These are phyloP conservation scores for Coemansia sp. DNA, from an alignment of 192 early-diverging fungal species.

Conservation along the genomic window DNA sequence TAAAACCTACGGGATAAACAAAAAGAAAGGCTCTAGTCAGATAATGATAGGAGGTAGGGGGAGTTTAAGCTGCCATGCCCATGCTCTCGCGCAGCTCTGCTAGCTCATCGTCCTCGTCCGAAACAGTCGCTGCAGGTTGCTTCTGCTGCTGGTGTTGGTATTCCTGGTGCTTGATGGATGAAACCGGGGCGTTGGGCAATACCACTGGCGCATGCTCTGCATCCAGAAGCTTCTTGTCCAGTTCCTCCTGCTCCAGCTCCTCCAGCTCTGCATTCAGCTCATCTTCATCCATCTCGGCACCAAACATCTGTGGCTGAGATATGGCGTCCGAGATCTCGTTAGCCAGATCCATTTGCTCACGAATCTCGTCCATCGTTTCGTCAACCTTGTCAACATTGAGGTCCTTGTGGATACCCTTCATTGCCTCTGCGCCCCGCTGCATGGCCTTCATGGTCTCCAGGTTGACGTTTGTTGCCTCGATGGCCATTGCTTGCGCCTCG, in stretches of 20 bases:
- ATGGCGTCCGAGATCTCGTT: constrained; percentile 95
- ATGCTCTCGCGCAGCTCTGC: constrained; percentile 48
- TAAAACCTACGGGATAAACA: neutral
- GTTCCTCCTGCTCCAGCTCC: constrained; percentile 88
- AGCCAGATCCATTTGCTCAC: constrained; percentile 95
- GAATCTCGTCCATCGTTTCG: constrained; percentile 92
- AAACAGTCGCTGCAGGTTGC: constrained; percentile 3
- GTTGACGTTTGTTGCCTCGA: constrained; percentile 96
- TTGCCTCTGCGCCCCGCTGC: constrained; percentile 86
- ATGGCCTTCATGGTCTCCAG: constrained; percentile 94
- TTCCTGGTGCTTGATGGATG: neutral
- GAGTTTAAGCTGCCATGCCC: constrained; percentile 32
- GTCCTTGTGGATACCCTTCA: constrained; percentile 88
- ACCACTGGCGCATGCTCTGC: constrained; percentile 64
- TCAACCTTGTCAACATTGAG: constrained; percentile 93
- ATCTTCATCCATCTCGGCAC: constrained; percentile 91
- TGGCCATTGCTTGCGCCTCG: constrained; percentile 92
- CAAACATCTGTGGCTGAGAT: constrained; percentile 82
- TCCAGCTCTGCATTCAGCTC: constrained; percentile 90
- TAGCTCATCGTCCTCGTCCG: constrained; percentile 47
- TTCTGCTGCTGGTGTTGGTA: constrained; percentile 7
- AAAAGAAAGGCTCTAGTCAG: neutral
- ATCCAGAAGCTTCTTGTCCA: constrained; percentile 81
- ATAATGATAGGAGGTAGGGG: constrained; percentile 5
- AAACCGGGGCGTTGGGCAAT: constrained; percentile 59